Evolutionary conservation across 306 rosid genomes (phyloP).

Genomic region (Dalbergia cochinchinensis): DNA sequence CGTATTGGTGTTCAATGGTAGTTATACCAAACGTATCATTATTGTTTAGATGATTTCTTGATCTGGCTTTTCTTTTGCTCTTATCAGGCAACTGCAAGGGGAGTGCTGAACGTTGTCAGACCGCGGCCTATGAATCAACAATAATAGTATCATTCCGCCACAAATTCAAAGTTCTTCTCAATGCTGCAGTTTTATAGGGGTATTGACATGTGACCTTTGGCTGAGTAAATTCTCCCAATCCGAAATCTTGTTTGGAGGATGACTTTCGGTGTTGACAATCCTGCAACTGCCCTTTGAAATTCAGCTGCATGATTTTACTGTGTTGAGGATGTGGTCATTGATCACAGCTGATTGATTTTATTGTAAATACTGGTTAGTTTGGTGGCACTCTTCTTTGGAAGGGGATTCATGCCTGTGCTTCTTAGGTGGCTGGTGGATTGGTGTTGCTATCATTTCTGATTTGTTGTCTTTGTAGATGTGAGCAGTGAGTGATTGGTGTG

Average conservation of each 20-base stretch:
- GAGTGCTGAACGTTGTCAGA: constrained; percentile 87
- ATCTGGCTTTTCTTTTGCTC: constrained; percentile 22
- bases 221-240: constrained; percentile 3
- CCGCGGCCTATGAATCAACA: constrained; percentile 81
- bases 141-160: constrained; percentile 53
- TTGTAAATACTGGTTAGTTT: constrained; percentile 31
- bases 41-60: constrained; percentile 14
- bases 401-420: constrained; percentile 42
- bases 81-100: constrained; percentile 90
- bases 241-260: constrained; percentile 15
- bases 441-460: constrained; percentile 9
- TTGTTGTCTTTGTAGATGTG: constrained; percentile 38
- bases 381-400: constrained; percentile 9
- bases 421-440: constrained; percentile 23
- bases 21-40: not conserved
- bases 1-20: not conserved
- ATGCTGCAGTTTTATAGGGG: not conserved
- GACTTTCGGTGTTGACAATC: constrained; percentile 12
- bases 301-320: constrained; percentile 30
- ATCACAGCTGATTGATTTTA: constrained; percentile 25
- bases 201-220: constrained; percentile 31
- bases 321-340: constrained; percentile 33
- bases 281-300: constrained; percentile 25
- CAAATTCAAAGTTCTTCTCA: constrained; percentile 22
- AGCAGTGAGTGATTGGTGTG: constrained; percentile 32